A percentile compares a stretch with the other conserved stretches of the same genome.
phyloP scores from a whole-genome alignment of 164 flowering plant species.

The Cinnamomum micranthum region DNA sequence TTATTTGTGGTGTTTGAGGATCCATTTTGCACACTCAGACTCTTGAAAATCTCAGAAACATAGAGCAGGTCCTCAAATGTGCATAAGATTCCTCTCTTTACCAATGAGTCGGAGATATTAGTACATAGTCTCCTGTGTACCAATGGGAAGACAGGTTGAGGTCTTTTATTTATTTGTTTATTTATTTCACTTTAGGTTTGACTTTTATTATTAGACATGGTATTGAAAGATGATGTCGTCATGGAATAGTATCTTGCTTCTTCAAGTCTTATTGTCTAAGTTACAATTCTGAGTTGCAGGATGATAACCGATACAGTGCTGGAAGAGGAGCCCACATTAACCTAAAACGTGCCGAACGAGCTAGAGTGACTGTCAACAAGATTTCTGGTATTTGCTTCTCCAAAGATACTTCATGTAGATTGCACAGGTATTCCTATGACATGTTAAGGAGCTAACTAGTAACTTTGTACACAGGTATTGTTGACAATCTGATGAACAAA shows the following conservation, averaged over 20 bases:
- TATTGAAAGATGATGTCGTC: not conserved
- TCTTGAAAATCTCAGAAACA: too few species aligned
- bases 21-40: not conserved
- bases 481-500: slow-evolving; percentile 65
- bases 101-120: too few species aligned
- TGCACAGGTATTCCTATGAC: not conserved
- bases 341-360: slow-evolving; percentile 87
- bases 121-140: not conserved
- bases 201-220: not conserved
- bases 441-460: slow-evolving; percentile 15
- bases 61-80: too few species aligned
- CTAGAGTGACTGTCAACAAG: slow-evolving; percentile 70
- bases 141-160: not conserved
- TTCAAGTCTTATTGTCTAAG: not conserved
- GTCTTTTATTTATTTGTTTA: not conserved
- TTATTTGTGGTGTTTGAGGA: not conserved
- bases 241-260: not conserved
- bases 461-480: slow-evolving; percentile 51
- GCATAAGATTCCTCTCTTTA: too few species aligned
- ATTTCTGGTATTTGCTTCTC: slow-evolving; percentile 64
- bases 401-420: not conserved
- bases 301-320: slow-evolving; percentile 70
- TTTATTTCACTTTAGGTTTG: not conserved
- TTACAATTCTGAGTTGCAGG: slow-evolving; percentile 39
- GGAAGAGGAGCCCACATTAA: slow-evolving; percentile 87